A percentile compares a stretch with the other conserved stretches of the same genome.
phyloP scores from a whole-genome alignment of 2,329 filamentous ascomycete genomes.

The Septoria linicola region DNA sequence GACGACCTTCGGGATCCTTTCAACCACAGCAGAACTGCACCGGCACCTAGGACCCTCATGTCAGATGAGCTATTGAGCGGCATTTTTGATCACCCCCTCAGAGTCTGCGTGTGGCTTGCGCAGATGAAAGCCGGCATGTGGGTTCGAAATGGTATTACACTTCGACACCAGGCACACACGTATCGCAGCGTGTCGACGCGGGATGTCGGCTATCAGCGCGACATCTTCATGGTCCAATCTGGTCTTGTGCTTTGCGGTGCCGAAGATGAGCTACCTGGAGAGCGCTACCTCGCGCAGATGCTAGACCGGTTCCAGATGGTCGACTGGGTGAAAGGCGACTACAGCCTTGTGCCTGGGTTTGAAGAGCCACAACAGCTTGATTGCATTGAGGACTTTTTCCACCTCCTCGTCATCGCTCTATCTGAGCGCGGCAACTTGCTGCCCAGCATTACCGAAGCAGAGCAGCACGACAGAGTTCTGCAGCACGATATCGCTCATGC shows the following conservation, averaged over 20 bases:
- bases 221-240: slow-evolving; percentile 90
- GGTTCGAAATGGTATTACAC: slow-evolving; percentile 94
- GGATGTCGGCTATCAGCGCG: slow-evolving; percentile 90
- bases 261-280: slow-evolving; percentile 51
- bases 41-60: slow-evolving; percentile 27
- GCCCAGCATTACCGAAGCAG: slow-evolving; percentile 64
- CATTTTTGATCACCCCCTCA: slow-evolving; percentile 86
- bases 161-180: slow-evolving; percentile 90
- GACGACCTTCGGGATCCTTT: slow-evolving; percentile 60
- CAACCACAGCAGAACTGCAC: slow-evolving; percentile 26
- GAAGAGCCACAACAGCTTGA: slow-evolving; percentile 89
- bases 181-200: slow-evolving; percentile 87
- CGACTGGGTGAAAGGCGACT: slow-evolving; percentile 81
- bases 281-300: slow-evolving; percentile 76
- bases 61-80: slow-evolving; percentile 33
- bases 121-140: slow-evolving; percentile 99
- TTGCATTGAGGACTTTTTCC: slow-evolving; percentile 92
- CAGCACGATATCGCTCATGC: slow-evolving; percentile 89
- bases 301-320: slow-evolving; percentile 88
- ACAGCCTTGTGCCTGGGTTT: slow-evolving; percentile 69
- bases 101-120: slow-evolving; percentile 92
- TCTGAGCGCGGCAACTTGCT: slow-evolving; percentile 83
- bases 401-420: slow-evolving; percentile 84
- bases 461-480: slow-evolving; percentile 66
- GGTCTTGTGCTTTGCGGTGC: slow-evolving; percentile 84